A percentile compares a stretch with the other conserved stretches of the same genome.
Evolutionary conservation across 78 protist genomes (phyloP).

Genomic region (Dictyostelium capitatum): DNA sequence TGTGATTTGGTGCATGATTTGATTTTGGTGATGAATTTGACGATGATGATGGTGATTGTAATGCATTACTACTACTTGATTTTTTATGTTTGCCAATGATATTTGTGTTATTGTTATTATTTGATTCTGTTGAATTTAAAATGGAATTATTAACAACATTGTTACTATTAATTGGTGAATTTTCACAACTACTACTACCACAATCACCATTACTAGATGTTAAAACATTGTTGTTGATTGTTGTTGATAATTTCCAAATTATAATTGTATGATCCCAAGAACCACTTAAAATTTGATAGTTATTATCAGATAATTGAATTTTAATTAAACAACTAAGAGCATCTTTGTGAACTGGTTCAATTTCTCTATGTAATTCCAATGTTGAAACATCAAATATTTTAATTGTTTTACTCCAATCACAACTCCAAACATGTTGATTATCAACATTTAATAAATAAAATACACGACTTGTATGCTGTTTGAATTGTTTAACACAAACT

Average conservation of each 20-base stretch:
- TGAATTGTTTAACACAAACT: slow-evolving; percentile 9
- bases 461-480: slow-evolving; percentile 36
- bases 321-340: slow-evolving; percentile 58
- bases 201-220: too few species aligned
- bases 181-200: neutral
- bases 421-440: slow-evolving; percentile 59
- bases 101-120: neutral
- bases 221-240: neutral
- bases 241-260: slow-evolving; percentile 58
- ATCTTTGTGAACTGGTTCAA: slow-evolving; percentile 69
- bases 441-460: slow-evolving; percentile 44
- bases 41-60: neutral
- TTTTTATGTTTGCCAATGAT: neutral
- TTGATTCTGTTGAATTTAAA: neutral
- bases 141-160: neutral
- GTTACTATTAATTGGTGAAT: neutral
- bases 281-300: slow-evolving; percentile 46
- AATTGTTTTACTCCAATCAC: slow-evolving; percentile 72
- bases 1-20: neutral
- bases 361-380: slow-evolving; percentile 41
- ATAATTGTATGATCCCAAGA: slow-evolving; percentile 73
- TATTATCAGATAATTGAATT: neutral
- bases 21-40: neutral
- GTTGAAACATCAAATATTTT: slow-evolving; percentile 32
- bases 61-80: neutral